A percentile compares a stretch with the other conserved stretches of the same genome.
phyloP scores from a whole-genome alignment of 345 rosid species.

The Camelina sativa region DNA sequence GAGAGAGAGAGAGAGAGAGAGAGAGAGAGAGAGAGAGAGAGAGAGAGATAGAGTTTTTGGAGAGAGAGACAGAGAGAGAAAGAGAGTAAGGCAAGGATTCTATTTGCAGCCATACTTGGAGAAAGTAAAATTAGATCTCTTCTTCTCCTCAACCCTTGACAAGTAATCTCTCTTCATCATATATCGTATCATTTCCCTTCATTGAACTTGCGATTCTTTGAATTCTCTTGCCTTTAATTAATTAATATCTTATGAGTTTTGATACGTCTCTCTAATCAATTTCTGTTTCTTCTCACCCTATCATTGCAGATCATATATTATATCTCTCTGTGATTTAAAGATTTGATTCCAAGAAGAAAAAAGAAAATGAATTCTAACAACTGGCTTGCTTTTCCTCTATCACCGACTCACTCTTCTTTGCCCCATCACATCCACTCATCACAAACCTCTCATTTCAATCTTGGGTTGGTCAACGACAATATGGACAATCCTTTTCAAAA shows the following conservation, averaged over 20 bases:
- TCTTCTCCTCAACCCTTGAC: slow-evolving; percentile 30
- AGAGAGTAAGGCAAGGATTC: slow-evolving; percentile 28
- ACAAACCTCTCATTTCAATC: slow-evolving; percentile 77
- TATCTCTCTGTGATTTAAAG: slow-evolving; percentile 25
- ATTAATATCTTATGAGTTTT: background rate
- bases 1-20: slow-evolving; percentile 38
- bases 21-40: slow-evolving; percentile 38
- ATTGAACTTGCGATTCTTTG: background rate
- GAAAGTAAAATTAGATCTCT: slow-evolving; percentile 27
- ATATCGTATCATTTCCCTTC: background rate
- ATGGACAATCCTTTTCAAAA: slow-evolving; percentile 82
- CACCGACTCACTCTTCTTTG: slow-evolving; percentile 75
- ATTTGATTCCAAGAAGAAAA: slow-evolving; percentile 1
- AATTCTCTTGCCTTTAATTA: background rate
- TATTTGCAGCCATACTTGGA: slow-evolving; percentile 34
- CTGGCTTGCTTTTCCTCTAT: slow-evolving; percentile 97
- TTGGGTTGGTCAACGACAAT: slow-evolving; percentile 74
- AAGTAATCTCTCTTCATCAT: slow-evolving; percentile 26
- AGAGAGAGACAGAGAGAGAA: slow-evolving; percentile 42
- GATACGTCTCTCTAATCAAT: slow-evolving; percentile 1
- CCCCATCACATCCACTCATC: slow-evolving; percentile 74
- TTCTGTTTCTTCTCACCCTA: slow-evolving; percentile 4
- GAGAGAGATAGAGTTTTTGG: slow-evolving; percentile 26
- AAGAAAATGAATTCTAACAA: slow-evolving; percentile 83
- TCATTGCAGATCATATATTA: slow-evolving; percentile 30